Evolutionary conservation across 768 basidiomycete genomes (phyloP).

Genomic region (Tricholoma hemisulphureum): DNA sequence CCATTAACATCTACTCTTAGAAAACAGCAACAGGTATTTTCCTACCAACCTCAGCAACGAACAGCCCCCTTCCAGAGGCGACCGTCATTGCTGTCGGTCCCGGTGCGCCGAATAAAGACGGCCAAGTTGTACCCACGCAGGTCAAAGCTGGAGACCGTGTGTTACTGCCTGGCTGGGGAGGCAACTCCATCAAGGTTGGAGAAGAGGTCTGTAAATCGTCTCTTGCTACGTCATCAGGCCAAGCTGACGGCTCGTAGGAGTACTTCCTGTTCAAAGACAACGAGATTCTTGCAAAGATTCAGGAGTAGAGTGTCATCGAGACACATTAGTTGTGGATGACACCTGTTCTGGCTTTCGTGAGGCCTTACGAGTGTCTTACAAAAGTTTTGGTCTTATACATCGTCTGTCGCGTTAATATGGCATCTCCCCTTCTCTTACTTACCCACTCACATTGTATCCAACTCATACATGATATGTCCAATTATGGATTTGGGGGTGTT

Average conservation of each 20-base stretch:
- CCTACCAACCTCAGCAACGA: constrained; percentile 88
- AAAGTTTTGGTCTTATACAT: not conserved
- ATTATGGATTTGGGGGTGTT: too few species aligned
- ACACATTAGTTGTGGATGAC: not conserved
- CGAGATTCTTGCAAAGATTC: constrained; percentile 95
- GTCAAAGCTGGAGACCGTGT: constrained; percentile 93
- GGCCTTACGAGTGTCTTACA: not conserved
- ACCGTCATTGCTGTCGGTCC: constrained; percentile 96
- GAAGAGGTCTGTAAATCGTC: constrained; percentile 71
- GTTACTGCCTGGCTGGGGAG: constrained; percentile 94
- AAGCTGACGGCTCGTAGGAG: constrained; percentile 53
- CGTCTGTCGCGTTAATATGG: constrained; percentile 1
- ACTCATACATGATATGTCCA: not conserved
- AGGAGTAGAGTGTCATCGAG: constrained; percentile 61
- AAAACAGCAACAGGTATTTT: constrained; percentile 98
- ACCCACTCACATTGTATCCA: not conserved
- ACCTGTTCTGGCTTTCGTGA: not conserved
- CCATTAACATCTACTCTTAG: constrained; percentile 36
- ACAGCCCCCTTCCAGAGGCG: constrained; percentile 88
- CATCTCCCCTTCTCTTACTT: not conserved
- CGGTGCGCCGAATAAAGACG: constrained; percentile 88
- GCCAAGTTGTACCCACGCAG: constrained; percentile 64
- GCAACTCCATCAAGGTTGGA: constrained; percentile 92
- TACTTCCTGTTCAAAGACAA: constrained; percentile 92
- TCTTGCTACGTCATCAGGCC: not conserved